phyloP scores from a whole-genome alignment of 139 green algal genomes.

The Tetraselmis chui region DNA sequence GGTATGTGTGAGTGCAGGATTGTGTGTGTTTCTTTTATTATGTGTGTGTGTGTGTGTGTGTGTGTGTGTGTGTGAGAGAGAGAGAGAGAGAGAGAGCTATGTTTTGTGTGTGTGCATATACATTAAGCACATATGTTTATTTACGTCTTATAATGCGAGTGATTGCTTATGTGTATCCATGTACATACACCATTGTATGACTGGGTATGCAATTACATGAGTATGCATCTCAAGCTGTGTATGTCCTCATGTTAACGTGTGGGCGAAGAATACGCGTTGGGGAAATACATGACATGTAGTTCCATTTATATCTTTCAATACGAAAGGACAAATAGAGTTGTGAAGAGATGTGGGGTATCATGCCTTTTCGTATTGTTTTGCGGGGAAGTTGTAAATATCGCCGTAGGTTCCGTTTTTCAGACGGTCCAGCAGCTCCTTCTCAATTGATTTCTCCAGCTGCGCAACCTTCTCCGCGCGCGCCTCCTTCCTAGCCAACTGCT shows the following conservation, averaged over 20 bases:
- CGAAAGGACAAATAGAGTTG: background rate
- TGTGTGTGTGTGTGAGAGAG: too few species aligned
- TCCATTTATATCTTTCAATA: background rate
- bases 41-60: too few species aligned
- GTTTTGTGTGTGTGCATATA: too few species aligned
- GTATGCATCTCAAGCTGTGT: too few species aligned
- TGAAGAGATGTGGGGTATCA: background rate
- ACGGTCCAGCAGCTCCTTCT: slow-evolving; percentile 86
- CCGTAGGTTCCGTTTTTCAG: slow-evolving; percentile 93
- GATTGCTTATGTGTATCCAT: too few species aligned
- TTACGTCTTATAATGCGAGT: too few species aligned
- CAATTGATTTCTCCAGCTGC: slow-evolving; percentile 80
- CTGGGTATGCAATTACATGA: too few species aligned
- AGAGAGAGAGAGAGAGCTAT: too few species aligned
- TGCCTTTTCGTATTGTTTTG: slow-evolving; percentile 82
- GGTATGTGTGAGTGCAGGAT: too few species aligned
- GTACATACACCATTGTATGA: too few species aligned
- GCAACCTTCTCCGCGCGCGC: slow-evolving; percentile 87
- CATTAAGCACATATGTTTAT: too few species aligned
- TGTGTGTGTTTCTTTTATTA: too few species aligned
- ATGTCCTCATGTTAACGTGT: background rate
- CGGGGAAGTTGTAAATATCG: slow-evolving; percentile 99
- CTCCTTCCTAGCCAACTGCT: slow-evolving; percentile 73
- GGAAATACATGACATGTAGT: background rate
- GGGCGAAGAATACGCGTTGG: background rate